Percentiles rank a stretch among this genome's conserved stretches.
phyloP scores from a whole-genome alignment of 192 early-diverging fungal species.

The Coemansia sp. region DNA sequence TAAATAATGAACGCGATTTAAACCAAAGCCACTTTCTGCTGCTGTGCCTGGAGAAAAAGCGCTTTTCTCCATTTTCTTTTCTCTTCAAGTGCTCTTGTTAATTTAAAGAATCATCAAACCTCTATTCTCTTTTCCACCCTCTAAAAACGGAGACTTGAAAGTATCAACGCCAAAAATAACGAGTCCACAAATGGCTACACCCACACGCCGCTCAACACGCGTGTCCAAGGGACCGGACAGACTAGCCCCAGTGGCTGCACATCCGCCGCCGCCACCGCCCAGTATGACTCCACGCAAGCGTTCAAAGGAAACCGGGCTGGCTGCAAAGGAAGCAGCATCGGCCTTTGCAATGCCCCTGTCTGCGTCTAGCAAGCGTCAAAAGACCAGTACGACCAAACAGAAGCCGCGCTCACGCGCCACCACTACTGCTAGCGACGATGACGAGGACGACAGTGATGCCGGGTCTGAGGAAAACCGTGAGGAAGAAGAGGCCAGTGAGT shows the following conservation, averaged over 20 bases:
- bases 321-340: conserved; percentile 6
- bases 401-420: neutral
- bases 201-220: conserved; percentile 42
- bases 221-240: conserved; percentile 35
- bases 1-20: neutral
- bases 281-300: conserved; percentile 42
- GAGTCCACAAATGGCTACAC: conserved; percentile 20
- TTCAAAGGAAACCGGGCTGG: conserved; percentile 3
- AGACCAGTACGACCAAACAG: conserved; percentile 7
- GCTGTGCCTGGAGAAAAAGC: too few species aligned
- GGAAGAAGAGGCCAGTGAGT: conserved; percentile 8
- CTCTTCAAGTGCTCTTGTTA: too few species aligned
- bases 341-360: conserved; percentile 22
- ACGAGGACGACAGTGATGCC: conserved; percentile 4
- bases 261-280: neutral
- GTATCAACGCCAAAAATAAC: too few species aligned
- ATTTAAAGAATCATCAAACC: too few species aligned
- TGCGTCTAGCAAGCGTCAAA: conserved; percentile 27
- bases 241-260: conserved; percentile 11
- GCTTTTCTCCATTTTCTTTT: neutral
- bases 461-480: conserved; percentile 4
- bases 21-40: neutral
- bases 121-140: too few species aligned
- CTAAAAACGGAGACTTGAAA: too few species aligned
- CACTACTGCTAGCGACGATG: conserved; percentile 15